Evolutionary conservation across 805 yeast genomes (phyloP).

Genomic region (Wickerhamiella alocasiicola): DNA sequence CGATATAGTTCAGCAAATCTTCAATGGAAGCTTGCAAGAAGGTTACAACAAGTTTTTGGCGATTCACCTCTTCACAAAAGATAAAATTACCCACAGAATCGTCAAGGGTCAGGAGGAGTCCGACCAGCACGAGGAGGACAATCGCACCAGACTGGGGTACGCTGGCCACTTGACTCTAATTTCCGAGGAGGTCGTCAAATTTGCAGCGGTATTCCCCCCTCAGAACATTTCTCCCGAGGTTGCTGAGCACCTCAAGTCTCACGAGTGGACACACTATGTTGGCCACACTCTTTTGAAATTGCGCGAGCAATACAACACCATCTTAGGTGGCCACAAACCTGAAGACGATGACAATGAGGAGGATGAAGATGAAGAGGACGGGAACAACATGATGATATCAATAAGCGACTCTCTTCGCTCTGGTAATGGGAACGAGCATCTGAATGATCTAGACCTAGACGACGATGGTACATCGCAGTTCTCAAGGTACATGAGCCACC

Average conservation of each 20-base stretch:
- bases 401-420: not conserved
- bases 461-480: constrained; percentile 36
- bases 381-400: constrained; percentile 16
- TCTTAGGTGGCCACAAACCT: constrained; percentile 68
- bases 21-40: constrained; percentile 75
- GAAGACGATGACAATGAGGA: constrained; percentile 29
- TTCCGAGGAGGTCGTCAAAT: constrained; percentile 92
- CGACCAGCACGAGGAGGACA: constrained; percentile 44
- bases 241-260: constrained; percentile 35
- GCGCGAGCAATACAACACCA: constrained; percentile 86
- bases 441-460: constrained; percentile 21
- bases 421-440: constrained; percentile 15
- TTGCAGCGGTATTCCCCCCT: constrained; percentile 47
- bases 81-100: constrained; percentile 44
- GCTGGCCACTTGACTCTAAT: constrained; percentile 94
- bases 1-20: constrained; percentile 87
- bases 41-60: constrained; percentile 74
- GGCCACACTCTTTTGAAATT: constrained; percentile 74
- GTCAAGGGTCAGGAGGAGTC: constrained; percentile 51
- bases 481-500: constrained; percentile 65
- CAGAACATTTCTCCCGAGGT: constrained; percentile 45
- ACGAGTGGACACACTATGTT: constrained; percentile 73
- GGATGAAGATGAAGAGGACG: constrained; percentile 22
- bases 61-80: constrained; percentile 57
- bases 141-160: constrained; percentile 69